Evolutionary conservation across 1,284 basidiomycete species (phyloP).

Genomic region (Ganoderma meredithae): DNA sequence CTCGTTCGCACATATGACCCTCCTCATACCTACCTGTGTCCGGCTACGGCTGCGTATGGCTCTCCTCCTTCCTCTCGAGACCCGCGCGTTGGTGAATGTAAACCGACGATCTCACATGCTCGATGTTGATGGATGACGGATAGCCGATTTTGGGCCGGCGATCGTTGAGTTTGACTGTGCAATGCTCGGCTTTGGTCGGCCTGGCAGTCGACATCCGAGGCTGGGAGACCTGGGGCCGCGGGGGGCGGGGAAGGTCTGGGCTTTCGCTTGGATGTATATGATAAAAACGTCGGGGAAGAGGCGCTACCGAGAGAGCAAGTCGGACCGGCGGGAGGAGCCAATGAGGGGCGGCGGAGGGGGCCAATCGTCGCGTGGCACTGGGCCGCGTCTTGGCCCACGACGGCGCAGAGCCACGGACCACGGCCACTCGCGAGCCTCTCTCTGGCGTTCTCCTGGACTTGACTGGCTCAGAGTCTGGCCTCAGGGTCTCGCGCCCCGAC

Average conservation of each 20-base stretch:
- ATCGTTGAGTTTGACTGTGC: not conserved
- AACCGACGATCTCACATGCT: conserved; percentile 12
- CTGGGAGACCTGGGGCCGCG: not conserved
- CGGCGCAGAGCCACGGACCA: not conserved
- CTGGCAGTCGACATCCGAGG: not conserved
- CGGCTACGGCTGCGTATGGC: conserved; percentile 15
- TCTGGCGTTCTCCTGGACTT: not conserved
- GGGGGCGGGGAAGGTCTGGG: conserved; percentile 13
- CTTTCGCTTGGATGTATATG: conserved; percentile 1
- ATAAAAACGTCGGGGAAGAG: conserved; percentile 15
- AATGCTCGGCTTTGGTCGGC: not conserved
- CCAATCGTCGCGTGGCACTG: conserved; percentile 11
- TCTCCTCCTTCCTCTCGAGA: not conserved
- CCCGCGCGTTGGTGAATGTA: conserved; percentile 12
- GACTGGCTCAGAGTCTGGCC: conserved; percentile 26
- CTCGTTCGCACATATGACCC: conserved; percentile 35
- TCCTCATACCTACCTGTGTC: conserved; percentile 15
- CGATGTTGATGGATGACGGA: not conserved
- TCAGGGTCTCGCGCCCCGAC: conserved; percentile 21
- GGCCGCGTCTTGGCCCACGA: conserved; percentile 9
- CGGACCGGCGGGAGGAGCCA: conserved; percentile 29
- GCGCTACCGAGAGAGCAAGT: conserved; percentile 26
- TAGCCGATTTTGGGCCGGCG: not conserved
- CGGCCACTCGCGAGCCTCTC: conserved; percentile 1
- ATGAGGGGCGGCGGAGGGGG: conserved; percentile 12